Evolutionary conservation across 106 monocot species (phyloP).

Genomic region (Alisma plantagoaquatica): DNA sequence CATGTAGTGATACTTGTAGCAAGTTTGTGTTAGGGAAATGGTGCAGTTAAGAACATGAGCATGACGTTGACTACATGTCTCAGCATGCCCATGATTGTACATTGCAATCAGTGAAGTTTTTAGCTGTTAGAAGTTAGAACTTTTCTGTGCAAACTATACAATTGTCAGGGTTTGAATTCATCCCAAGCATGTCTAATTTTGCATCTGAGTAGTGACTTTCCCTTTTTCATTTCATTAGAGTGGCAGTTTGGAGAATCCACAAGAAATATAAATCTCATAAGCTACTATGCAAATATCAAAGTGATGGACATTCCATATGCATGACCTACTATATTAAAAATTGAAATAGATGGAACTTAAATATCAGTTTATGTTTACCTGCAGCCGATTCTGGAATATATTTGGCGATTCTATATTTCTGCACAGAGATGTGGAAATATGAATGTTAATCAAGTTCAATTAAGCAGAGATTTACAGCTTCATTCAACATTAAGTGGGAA

Average conservation of each 20-base stretch:
- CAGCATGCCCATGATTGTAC: too few species aligned
- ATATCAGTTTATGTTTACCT: neutral
- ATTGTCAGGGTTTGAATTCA: neutral
- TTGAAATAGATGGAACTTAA: neutral
- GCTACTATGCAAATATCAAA: too few species aligned
- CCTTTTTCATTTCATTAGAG: neutral
- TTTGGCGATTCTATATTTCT: slow-evolving; percentile 29
- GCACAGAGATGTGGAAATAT: neutral
- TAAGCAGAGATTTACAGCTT: neutral
- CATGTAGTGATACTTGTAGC: too few species aligned
- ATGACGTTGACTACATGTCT: too few species aligned
- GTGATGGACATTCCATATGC: neutral
- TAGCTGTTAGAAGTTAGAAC: neutral
- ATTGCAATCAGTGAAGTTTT: neutral
- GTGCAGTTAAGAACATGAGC: too few species aligned
- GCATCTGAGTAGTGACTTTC: too few species aligned
- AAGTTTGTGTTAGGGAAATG: too few species aligned
- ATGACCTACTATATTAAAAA: neutral
- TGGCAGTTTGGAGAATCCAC: neutral
- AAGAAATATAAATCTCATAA: too few species aligned
- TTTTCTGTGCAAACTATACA: neutral
- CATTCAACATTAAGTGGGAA: neutral
- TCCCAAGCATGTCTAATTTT: neutral
- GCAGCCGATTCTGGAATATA: slow-evolving; percentile 14
- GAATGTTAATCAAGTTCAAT: neutral